Evolutionary conservation across 2,329 filamentous ascomycete species (phyloP).

Genomic region (Colletotrichum sp.): DNA sequence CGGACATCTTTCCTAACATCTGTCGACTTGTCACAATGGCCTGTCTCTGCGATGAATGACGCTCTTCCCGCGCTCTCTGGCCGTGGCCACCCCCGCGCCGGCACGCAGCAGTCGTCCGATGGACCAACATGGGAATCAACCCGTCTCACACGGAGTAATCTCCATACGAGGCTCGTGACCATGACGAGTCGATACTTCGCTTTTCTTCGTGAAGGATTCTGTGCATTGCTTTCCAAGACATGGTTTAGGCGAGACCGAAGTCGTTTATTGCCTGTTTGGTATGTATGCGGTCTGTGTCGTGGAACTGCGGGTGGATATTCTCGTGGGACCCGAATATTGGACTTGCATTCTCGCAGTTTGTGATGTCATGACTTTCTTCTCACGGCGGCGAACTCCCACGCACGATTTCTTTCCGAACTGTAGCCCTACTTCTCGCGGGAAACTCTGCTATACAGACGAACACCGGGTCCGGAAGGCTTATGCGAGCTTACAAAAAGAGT

Average conservation of each 20-base stretch:
- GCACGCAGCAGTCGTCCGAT: constrained; percentile 8
- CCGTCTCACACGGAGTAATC: background rate
- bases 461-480: constrained; percentile 1
- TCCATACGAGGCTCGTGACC: background rate
- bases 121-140: background rate
- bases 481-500: background rate
- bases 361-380: background rate
- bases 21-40: constrained; percentile 8
- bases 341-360: background rate
- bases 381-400: background rate
- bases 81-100: background rate
- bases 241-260: background rate
- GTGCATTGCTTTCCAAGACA: background rate
- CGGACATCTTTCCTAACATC: background rate
- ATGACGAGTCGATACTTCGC: background rate
- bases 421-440: background rate
- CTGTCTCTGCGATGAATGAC: background rate
- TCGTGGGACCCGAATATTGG: background rate
- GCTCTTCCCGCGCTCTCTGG: background rate
- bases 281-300: background rate
- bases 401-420: background rate
- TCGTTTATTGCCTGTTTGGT: background rate
- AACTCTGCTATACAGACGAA: constrained; percentile 10
- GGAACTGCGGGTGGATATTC: background rate
- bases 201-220: background rate